phyloP scores from a whole-genome alignment of 176 grass and related monocot genomes.

The Avena insularis region DNA sequence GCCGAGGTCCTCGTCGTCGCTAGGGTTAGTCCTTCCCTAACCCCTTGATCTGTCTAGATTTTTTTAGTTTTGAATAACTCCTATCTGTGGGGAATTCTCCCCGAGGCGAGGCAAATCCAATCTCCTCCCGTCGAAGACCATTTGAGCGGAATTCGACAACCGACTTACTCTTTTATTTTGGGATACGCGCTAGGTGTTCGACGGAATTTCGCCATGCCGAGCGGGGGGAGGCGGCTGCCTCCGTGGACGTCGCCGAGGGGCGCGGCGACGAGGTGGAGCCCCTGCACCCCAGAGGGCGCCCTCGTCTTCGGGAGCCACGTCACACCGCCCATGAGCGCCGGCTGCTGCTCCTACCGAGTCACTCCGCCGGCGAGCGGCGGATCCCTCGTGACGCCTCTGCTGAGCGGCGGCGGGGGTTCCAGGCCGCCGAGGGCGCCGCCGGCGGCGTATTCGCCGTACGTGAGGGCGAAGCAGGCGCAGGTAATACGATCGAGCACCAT shows the following conservation, averaged over 20 bases:
- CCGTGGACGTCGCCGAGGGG: conserved; percentile 58
- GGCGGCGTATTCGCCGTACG: conserved; percentile 53
- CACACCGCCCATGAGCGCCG: conserved; percentile 10
- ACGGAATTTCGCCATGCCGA: conserved; percentile 45
- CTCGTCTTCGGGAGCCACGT: neutral
- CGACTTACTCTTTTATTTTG: neutral
- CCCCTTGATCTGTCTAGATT: neutral
- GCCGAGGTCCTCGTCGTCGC: neutral
- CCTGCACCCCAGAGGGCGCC: neutral
- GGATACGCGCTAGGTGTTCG: conserved; percentile 38
- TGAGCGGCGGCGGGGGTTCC: neutral
- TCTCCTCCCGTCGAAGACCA: neutral
- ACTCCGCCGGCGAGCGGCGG: conserved; percentile 35
- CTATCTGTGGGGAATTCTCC: neutral
- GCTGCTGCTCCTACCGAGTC: conserved; percentile 6
- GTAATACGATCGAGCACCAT: conserved; percentile 23
- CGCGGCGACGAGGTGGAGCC: conserved; percentile 40
- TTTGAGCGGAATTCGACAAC: neutral
- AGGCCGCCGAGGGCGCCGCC: conserved; percentile 46
- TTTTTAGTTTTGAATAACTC: neutral
- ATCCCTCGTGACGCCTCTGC: conserved; percentile 17
- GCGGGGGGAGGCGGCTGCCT: conserved; percentile 51
- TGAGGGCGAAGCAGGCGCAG: conserved; percentile 66
- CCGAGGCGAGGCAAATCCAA: neutral
- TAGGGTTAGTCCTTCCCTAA: neutral